Conservation (phyloP, 148 eudicot genomes). For the Nepenthes gracilis region DNA sequence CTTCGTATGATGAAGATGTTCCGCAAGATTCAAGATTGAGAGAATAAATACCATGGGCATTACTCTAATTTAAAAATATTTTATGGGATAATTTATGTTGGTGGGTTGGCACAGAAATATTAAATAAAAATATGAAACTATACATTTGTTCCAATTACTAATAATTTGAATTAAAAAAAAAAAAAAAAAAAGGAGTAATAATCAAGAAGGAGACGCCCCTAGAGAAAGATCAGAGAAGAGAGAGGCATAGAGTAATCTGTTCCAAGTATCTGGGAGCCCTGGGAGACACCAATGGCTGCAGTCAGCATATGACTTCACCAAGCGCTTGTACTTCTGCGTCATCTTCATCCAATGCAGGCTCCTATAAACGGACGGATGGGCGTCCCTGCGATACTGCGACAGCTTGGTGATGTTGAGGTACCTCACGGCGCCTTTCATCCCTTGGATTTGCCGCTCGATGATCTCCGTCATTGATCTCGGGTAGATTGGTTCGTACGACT, state of each 20-base stretch:
- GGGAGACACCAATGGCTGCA: conserved; percentile 98
- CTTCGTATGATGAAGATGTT: too few relatives aligned
- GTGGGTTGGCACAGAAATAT: too few relatives aligned
- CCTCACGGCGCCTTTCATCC: conserved; percentile 14
- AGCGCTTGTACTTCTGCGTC: conserved; percentile 1
- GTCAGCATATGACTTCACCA: conserved; percentile 15
- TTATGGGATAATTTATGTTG: too few relatives aligned
- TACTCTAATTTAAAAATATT: too few relatives aligned
- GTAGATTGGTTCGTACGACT: conserved; percentile 10
- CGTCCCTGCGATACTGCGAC: conserved; percentile 35
- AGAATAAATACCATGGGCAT: too few relatives aligned
- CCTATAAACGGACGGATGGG: conserved; percentile 34
- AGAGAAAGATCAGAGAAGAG: conserved; percentile 6
- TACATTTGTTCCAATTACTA: too few relatives aligned
- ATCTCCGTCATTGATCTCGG: conserved; percentile 23
- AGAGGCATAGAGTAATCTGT: conserved; percentile 36
- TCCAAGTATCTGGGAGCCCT: conserved; percentile 88
- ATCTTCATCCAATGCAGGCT: conserved; percentile 12
- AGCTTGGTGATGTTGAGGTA: conserved; percentile 42
- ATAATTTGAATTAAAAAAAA: too few relatives aligned
- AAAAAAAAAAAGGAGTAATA: too few relatives aligned
- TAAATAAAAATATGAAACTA: too few relatives aligned
- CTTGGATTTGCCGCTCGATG: conserved; percentile 15
- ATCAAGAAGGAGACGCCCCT: too few relatives aligned
- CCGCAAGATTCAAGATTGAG: too few relatives aligned